These are phyloP conservation scores for Lepiota brunneoincarnata DNA, from an alignment of 768 basidiomycete species.

Conservation along the genomic window DNA sequence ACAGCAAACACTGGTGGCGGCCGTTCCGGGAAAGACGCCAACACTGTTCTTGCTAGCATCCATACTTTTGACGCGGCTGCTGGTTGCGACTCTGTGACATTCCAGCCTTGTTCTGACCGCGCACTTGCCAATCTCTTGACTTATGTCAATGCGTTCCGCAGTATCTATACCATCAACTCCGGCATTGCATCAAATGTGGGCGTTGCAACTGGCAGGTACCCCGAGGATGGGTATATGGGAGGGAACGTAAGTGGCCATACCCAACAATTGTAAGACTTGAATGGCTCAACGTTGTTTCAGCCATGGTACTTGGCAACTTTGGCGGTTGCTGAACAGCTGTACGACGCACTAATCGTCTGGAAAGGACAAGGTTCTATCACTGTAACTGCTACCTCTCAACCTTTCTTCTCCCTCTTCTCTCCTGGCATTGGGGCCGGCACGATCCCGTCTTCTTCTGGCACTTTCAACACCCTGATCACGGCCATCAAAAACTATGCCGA, in stretches of 20 bases:
- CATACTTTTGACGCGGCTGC: conserved; percentile 69
- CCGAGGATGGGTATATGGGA: conserved; percentile 63
- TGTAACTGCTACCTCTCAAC: conserved; percentile 58
- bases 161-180: conserved; percentile 61
- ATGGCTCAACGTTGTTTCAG: conserved; percentile 27
- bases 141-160: conserved; percentile 65
- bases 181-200: conserved; percentile 50
- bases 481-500: conserved; percentile 61
- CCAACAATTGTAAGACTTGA: background rate
- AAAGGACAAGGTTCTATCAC: conserved; percentile 42
- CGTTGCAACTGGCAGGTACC: conserved; percentile 69
- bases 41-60: conserved; percentile 65
- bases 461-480: conserved; percentile 45
- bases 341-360: conserved; percentile 71
- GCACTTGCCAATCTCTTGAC: conserved; percentile 65
- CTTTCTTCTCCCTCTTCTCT: conserved; percentile 66
- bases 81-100: conserved; percentile 67
- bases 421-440: conserved; percentile 48
- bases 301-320: conserved; percentile 78
- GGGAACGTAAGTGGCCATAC: conserved; percentile 54
- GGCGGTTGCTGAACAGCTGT: conserved; percentile 75
- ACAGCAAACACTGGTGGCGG: conserved; percentile 73
- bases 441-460: conserved; percentile 43
- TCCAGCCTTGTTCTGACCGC: conserved; percentile 79
- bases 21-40: conserved; percentile 69